Conservation (phyloP, 2,329 filamentous ascomycete species). For the Rachicladosporium sp. region DNA sequence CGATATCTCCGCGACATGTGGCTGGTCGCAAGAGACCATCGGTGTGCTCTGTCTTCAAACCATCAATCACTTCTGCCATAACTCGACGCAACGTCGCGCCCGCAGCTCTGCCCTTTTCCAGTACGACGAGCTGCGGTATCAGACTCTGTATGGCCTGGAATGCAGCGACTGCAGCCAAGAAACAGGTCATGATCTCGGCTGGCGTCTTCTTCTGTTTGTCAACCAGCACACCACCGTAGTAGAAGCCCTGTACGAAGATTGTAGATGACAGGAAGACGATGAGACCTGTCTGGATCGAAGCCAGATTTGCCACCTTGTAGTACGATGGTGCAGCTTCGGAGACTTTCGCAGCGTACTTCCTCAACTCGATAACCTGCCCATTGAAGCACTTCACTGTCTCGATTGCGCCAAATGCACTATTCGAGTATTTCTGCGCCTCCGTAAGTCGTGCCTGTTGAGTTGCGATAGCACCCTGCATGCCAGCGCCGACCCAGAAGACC, state of each 20-base stretch:
- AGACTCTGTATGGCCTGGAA: constrained; percentile 64
- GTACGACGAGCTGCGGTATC: constrained; percentile 61
- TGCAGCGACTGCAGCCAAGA: constrained; percentile 68
- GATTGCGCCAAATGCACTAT: constrained; percentile 59
- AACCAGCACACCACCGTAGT: constrained; percentile 67
- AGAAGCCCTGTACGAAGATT: constrained; percentile 83
- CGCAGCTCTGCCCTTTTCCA: constrained; percentile 70
- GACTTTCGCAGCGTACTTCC: constrained; percentile 50
- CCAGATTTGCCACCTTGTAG: constrained; percentile 53
- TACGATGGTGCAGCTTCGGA: constrained; percentile 51
- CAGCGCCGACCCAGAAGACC: constrained; percentile 47
- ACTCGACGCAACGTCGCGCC: constrained; percentile 47
- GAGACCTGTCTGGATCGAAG: constrained; percentile 59
- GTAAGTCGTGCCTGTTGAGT: constrained; percentile 56
- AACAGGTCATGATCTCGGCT: constrained; percentile 66
- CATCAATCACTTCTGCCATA: constrained; percentile 25
- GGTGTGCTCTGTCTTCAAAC: constrained; percentile 7
- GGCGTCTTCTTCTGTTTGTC: constrained; percentile 44
- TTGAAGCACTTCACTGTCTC: constrained; percentile 82
- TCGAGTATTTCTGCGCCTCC: constrained; percentile 58
- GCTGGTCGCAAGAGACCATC: constrained; percentile 15
- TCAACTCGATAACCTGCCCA: constrained; percentile 56
- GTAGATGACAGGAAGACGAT: constrained; percentile 61
- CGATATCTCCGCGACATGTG: constrained; percentile 53
- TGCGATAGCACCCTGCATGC: constrained; percentile 53